Evolutionary conservation across 805 yeast species (phyloP).

Genomic region (Ogataea naganishii): DNA sequence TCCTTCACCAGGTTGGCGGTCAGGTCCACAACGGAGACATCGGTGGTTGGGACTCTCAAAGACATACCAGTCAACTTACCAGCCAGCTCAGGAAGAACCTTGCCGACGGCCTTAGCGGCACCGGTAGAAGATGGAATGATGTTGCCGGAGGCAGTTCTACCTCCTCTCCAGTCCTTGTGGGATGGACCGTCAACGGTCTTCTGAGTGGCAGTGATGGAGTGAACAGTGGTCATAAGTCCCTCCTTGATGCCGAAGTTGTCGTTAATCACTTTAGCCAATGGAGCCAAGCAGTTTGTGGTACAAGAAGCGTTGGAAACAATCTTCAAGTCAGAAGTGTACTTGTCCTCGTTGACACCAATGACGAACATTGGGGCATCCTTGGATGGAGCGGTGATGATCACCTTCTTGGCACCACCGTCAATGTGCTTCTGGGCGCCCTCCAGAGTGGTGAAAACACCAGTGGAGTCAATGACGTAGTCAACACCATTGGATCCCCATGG

Average conservation of each 20-base stretch:
- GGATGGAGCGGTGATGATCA: constrained; percentile 90
- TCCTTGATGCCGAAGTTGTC: constrained; percentile 81
- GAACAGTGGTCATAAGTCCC: constrained; percentile 94
- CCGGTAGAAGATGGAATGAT: constrained; percentile 94
- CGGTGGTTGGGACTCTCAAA: constrained; percentile 88
- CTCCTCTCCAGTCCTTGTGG: constrained; percentile 98
- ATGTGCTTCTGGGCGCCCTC: constrained; percentile 81
- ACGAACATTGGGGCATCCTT: constrained; percentile 94
- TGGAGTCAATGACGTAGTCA: constrained; percentile 84
- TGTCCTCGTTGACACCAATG: constrained; percentile 78
- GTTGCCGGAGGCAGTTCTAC: constrained; percentile 94
- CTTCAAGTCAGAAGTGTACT: constrained; percentile 65
- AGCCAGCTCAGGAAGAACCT: constrained; percentile 83
- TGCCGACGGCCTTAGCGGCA: constrained; percentile 97
- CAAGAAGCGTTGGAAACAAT: constrained; percentile 91
- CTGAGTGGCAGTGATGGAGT: constrained; percentile 94
- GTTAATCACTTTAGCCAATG: constrained; percentile 83
- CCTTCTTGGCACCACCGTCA: constrained; percentile 91
- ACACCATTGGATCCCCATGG: constrained; percentile 86
- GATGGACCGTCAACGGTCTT: constrained; percentile 96
- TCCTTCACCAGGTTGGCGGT: constrained; percentile 74
- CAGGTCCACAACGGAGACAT: constrained; percentile 89
- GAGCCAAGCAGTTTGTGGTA: constrained; percentile 94
- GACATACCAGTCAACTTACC: constrained; percentile 95
- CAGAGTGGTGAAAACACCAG: constrained; percentile 84